Evolutionary conservation across 768 basidiomycete species (phyloP), one percentile per base, ranked within the genome.

Genomic region (Ramaria rubella): DNA sequence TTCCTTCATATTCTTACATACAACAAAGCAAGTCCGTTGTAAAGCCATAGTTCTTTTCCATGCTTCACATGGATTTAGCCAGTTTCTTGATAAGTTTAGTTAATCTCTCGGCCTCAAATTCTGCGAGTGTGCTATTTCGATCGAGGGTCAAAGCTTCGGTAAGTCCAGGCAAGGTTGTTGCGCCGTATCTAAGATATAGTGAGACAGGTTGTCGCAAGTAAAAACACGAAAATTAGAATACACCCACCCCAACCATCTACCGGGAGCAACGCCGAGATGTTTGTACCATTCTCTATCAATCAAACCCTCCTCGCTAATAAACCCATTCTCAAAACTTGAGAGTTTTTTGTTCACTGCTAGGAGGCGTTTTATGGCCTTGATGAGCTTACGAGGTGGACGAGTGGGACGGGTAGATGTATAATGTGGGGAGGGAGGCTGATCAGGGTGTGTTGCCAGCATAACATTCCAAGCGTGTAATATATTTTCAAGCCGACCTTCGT

Each of bases 221-320:
- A 15, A n/a, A 7, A 5, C 9, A 5, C 19, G 8, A 54, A 2
- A n/a, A 15, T 17, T 34, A 30, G 24, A 46, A 7, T 17, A 23
- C n/a, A 69, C 78, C 62, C 62, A 87, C 87, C 55, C 86, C 38
- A 86, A 81, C 82, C 86, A 86, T 68, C 89, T 85, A 36, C 91
- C 92, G 29, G 93, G 92, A 2, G 92, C 90, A 42, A 92, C 88
- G 48, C 80, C 91, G 15, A 92, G 77, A 70, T 93, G 86, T 64
- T 75, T 82, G 67, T 87, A 95, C 92, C 92, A 94, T 66, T 90
- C 86, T 30, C 88, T 77, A 52, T 85, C 82, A 62, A 83, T 83
- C 60, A 93, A 82, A 0, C 92, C 93, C 15, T 74, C 82, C 63
- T 85, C 74, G 6, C 81, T 82, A 58, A 94, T 86, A 67, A 95